Percentiles rank a stretch among this genome's conserved stretches.
phyloP scores from a whole-genome alignment of 306 rosid species.

The Inga oerstediana region DNA sequence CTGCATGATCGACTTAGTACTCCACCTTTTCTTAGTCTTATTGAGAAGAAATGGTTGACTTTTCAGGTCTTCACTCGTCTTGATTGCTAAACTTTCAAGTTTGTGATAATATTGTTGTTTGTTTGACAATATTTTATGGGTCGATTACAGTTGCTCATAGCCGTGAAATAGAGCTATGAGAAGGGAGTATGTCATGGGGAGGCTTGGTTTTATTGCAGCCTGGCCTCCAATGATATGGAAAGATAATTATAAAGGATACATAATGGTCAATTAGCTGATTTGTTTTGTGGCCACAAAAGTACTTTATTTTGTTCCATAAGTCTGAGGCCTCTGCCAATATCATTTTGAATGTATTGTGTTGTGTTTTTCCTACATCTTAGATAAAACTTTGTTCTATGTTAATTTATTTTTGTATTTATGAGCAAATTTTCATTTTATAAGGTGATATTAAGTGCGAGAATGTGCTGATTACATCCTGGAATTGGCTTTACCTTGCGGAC shows the following conservation, averaged over 20 bases:
- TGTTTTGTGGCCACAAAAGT: not conserved
- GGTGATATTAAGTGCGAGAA: constrained; percentile 99
- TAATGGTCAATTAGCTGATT: constrained; percentile 18
- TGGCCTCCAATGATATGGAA: constrained; percentile 9
- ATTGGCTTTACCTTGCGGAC: constrained; percentile 97
- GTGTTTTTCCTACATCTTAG: not conserved
- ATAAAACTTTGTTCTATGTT: constrained; percentile 8
- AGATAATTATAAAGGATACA: not conserved
- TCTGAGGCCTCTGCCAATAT: not conserved
- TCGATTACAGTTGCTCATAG: constrained; percentile 79
- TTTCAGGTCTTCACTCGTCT: constrained; percentile 66
- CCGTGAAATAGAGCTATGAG: constrained; percentile 85
- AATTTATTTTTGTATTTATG: constrained; percentile 27
- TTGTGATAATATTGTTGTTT: not conserved
- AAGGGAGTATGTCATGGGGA: constrained; percentile 94
- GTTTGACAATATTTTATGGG: constrained; percentile 25
- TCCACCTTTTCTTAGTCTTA: constrained; percentile 78
- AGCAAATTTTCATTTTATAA: constrained; percentile 33
- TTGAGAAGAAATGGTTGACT: constrained; percentile 98
- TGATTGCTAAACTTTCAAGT: constrained; percentile 4
- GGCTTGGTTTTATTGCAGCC: constrained; percentile 34
- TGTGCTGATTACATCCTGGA: constrained; percentile 90
- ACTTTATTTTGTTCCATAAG: not conserved
- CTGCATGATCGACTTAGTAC: constrained; percentile 92
- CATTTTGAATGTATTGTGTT: not conserved